Conservation (phyloP, 306 rosid genomes). For the Canavalia gladiata region DNA sequence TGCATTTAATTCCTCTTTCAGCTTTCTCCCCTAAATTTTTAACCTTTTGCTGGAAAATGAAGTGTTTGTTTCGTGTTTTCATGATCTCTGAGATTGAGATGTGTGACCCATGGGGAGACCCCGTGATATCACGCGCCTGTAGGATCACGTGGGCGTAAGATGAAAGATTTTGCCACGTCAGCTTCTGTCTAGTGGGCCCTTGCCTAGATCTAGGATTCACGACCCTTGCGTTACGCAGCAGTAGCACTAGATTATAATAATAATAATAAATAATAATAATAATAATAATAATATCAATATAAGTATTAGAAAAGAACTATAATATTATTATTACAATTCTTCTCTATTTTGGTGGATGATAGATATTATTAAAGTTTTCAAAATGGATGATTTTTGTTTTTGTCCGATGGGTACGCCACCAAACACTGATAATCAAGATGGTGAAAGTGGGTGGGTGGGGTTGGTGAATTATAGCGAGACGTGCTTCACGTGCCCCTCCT, state of each 20-base stretch:
- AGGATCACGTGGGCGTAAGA: not conserved
- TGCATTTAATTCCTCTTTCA: constrained; percentile 22
- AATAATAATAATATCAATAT: too few relatives aligned
- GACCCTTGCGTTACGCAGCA: not conserved
- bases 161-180: constrained; percentile 42
- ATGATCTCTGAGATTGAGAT: not conserved
- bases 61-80: not conserved
- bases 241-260: not conserved
- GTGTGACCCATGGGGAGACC: not conserved
- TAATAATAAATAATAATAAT: too few relatives aligned
- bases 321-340: too few relatives aligned
- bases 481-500: constrained; percentile 17
- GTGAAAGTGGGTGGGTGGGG: constrained; percentile 4
- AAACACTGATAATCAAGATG: not conserved
- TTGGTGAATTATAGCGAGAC: constrained; percentile 23
- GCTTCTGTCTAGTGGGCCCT: constrained; percentile 37
- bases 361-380: not conserved
- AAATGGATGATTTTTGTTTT: constrained; percentile 4
- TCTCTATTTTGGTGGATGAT: too few relatives aligned
- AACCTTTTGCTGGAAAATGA: not conserved
- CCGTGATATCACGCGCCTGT: constrained; percentile 38
- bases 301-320: too few relatives aligned
- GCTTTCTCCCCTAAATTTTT: constrained; percentile 36
- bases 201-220: constrained; percentile 50
- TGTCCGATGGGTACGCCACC: not conserved